Evolutionary conservation across 2,329 filamentous ascomycete genomes (phyloP).

Genomic region (Arthrobotrys pseudoclavata): DNA sequence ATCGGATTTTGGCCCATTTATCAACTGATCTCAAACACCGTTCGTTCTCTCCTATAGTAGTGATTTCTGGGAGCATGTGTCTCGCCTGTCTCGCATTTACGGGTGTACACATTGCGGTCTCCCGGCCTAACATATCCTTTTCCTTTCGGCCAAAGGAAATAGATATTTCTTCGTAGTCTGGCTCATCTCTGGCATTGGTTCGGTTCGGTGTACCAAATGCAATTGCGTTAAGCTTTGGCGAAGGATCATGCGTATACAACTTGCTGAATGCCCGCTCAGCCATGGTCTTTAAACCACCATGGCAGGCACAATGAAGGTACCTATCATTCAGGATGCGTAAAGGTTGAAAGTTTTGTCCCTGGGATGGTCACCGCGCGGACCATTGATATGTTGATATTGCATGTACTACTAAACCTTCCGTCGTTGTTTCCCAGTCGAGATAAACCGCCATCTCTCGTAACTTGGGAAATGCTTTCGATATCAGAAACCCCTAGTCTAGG

Average conservation of each 20-base stretch:
- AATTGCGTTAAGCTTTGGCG: slow-evolving; percentile 6
- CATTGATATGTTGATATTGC: too few relatives aligned
- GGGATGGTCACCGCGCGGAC: too few relatives aligned
- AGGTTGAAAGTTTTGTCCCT: slow-evolving; percentile 3
- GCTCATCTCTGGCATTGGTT: neutral
- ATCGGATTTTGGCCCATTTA: neutral
- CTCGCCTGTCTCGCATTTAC: slow-evolving; percentile 12
- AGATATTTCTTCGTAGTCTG: neutral
- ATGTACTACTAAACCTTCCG: slow-evolving; percentile 3
- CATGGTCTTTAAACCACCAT: too few relatives aligned
- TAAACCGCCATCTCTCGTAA: slow-evolving; percentile 5
- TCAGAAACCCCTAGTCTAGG: neutral
- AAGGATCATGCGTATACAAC: neutral
- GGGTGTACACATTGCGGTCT: neutral
- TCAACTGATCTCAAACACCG: neutral
- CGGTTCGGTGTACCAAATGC: slow-evolving; percentile 4
- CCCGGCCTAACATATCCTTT: neutral
- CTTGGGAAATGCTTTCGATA: slow-evolving; percentile 2
- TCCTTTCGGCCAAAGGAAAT: slow-evolving; percentile 3
- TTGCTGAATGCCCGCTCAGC: slow-evolving; percentile 4
- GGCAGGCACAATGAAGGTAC: neutral
- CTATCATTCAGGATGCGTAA: neutral
- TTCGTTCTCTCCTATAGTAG: neutral
- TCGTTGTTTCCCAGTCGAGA: neutral
- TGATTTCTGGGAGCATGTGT: neutral